A percentile compares a stretch with the other conserved stretches of the same genome.
Conservation (phyloP, 495 filamentous ascomycete species). For the Rostrohypoxylon terebratum region DNA sequence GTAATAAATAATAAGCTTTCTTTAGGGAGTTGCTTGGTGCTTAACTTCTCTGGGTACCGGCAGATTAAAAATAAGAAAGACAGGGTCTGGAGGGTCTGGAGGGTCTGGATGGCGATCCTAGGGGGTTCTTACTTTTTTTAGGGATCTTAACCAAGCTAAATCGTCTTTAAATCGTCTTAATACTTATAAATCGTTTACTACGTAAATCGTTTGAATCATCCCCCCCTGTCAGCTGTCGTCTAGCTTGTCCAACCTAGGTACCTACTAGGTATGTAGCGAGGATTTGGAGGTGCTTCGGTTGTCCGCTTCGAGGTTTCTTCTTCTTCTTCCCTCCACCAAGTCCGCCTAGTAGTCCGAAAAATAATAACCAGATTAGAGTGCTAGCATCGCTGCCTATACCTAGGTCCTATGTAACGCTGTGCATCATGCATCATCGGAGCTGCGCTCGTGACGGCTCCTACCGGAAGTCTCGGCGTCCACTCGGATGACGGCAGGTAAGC, state of each 20-base stretch:
- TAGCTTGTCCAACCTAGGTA: neutral
- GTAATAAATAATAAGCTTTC: constrained; percentile 21
- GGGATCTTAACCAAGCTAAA: too few relatives aligned
- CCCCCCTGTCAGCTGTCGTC: neutral
- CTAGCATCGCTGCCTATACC: neutral
- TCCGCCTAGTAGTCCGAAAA: neutral
- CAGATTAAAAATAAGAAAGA: constrained; percentile 23
- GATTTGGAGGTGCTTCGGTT: too few relatives aligned
- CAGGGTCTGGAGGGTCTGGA: constrained; percentile 27
- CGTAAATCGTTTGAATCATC: too few relatives aligned
- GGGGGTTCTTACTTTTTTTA: constrained; percentile 14
- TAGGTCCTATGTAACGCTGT: neutral
- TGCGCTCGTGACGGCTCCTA: constrained; percentile 33
- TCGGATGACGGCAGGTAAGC: constrained; percentile 31
- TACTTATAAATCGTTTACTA: too few relatives aligned
- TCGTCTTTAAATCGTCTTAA: too few relatives aligned
- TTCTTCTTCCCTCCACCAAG: neutral
- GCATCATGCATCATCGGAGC: constrained; percentile 1
- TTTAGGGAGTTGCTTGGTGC: constrained; percentile 1
- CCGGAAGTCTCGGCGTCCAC: constrained; percentile 44
- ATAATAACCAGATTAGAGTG: neutral
- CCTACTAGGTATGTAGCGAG: too few relatives aligned
- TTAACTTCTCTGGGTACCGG: neutral
- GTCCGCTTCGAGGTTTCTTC: neutral
- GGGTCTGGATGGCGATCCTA: constrained; percentile 18